A percentile compares a stretch with the other conserved stretches of the same genome.
Evolutionary conservation across 148 eudicot species (phyloP).

Genomic region (Suaeda aralocaspica): DNA sequence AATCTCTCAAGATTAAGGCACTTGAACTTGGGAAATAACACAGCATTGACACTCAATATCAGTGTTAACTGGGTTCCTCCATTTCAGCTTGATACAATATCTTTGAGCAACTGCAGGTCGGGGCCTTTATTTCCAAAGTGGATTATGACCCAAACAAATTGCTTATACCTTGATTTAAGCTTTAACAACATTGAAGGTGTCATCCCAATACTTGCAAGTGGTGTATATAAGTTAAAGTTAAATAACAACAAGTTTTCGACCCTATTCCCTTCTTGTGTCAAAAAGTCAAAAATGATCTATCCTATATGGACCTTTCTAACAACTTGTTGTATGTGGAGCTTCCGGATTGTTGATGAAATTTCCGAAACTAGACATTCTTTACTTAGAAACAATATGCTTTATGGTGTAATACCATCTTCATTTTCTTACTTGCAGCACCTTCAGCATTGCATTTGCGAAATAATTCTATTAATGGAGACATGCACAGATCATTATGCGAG

Average conservation of each 20-base stretch:
- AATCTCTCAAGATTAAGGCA: not conserved
- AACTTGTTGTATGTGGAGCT: slow-evolving; percentile 14
- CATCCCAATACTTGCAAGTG: not conserved
- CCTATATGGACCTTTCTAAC: slow-evolving; percentile 4
- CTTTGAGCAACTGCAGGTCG: not conserved
- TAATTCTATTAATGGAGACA: slow-evolving; percentile 6
- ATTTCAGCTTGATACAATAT: not conserved
- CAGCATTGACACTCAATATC: not conserved
- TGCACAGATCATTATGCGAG: not conserved
- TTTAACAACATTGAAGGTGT: slow-evolving; percentile 2
- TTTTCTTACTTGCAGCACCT: not conserved
- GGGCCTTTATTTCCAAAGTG: slow-evolving; percentile 14
- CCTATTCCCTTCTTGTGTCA: slow-evolving; percentile 8
- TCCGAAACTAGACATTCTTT: not conserved
- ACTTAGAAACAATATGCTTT: slow-evolving; percentile 14
- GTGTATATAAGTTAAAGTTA: not conserved
- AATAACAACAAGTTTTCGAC: slow-evolving; percentile 14
- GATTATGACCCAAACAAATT: not conserved
- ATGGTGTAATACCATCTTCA: slow-evolving; percentile 8
- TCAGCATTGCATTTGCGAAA: slow-evolving; percentile 2
- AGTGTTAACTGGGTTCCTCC: not conserved
- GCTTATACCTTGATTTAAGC: not conserved
- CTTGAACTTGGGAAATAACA: not conserved
- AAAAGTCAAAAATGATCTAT: not conserved
- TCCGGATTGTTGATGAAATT: not conserved